Base-by-base conservation (phyloP, 1,284 basidiomycete species). In the Ustilago bromivora region DNA sequence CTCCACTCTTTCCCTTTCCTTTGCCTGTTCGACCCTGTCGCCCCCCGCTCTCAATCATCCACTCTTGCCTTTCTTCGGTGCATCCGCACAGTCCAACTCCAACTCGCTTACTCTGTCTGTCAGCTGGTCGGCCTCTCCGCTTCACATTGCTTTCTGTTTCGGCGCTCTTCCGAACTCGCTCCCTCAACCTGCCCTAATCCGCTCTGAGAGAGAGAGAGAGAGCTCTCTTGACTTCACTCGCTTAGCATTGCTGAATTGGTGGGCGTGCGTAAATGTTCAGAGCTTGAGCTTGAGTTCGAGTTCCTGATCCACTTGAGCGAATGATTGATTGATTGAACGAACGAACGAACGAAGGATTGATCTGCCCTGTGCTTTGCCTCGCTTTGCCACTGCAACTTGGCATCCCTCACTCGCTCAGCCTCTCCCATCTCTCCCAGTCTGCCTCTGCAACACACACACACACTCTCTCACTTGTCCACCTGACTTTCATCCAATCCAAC, bases 21-120 rank as follows among this genome's bases (percentile, higher is more conserved):
- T 55, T 46, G 10, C 53, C 17, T 19, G 32, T 23, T 34, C 40
- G 32, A 34, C 38, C 38, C 38, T 40, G 11, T 10, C 10, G 38
- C 38, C 15, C 11, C 38, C 4, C 10, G 15, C 38, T 40, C 52
- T 54, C 52, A 52, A 52, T 36, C 52, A 36, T 54, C 52, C 23
- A 28, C 23, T 28, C 3, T 28, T 28, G 23, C 23, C 3, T 28
- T 19, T 54, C 52, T 6, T 47, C 46, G 46, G 46, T n/a, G 9
- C 46, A 17, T 40, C 35, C 34, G 53, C 53, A 55, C 53, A 55
- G 31, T 35, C 53, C 53, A 55, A 35, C 51, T 53, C 51, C 19
- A 28, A 9, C 19, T 23, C 19, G 12, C n/a, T n/a, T 23, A n/a
- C 13, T 53, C 7, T 10, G 13, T 13, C 53, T 36, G 53, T 55